These are phyloP conservation scores for Cladobotryum protrusum DNA, from an alignment of 2,329 filamentous ascomycete species.

Conservation along the genomic window DNA sequence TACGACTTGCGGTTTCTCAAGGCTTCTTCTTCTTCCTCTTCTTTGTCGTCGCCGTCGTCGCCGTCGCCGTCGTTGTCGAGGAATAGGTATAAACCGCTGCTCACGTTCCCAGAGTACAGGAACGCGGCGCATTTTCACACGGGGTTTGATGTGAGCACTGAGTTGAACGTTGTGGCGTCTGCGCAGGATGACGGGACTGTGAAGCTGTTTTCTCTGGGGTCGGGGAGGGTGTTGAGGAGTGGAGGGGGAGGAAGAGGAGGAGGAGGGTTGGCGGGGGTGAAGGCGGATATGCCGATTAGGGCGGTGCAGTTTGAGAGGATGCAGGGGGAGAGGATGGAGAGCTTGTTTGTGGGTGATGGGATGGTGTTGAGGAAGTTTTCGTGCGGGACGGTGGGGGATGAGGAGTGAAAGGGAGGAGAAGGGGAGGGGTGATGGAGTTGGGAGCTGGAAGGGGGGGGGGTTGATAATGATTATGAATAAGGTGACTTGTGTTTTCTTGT, in stretches of 20 bases:
- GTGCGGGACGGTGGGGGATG: slow-evolving; percentile 28
- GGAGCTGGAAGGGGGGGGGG: background rate
- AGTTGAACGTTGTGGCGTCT: slow-evolving; percentile 46
- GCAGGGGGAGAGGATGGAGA: slow-evolving; percentile 37
- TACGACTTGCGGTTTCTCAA: slow-evolving; percentile 49
- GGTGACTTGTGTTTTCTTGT: too few species aligned
- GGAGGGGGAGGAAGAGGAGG: too few species aligned
- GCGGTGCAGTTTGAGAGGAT: slow-evolving; percentile 41
- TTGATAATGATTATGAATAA: background rate
- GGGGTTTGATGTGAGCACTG: slow-evolving; percentile 45
- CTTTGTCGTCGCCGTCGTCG: background rate
- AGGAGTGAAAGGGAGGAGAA: slow-evolving; percentile 19
- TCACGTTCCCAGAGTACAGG: slow-evolving; percentile 43
- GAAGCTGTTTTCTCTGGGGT: slow-evolving; percentile 42
- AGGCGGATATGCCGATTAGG: slow-evolving; percentile 29
- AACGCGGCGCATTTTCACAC: slow-evolving; percentile 44
- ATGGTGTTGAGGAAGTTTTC: slow-evolving; percentile 37
- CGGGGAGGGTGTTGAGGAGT: slow-evolving; percentile 33
- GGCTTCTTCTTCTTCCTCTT: background rate
- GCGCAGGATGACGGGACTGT: slow-evolving; percentile 46
- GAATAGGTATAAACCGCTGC: slow-evolving; percentile 30
- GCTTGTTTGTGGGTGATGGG: slow-evolving; percentile 41
- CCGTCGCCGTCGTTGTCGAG: background rate
- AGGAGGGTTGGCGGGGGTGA: slow-evolving; percentile 17
- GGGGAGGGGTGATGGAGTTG: background rate